These are phyloP conservation scores for Rhododendron williamsianum DNA, from an alignment of 148 eudicot species.

Conservation along the genomic window DNA sequence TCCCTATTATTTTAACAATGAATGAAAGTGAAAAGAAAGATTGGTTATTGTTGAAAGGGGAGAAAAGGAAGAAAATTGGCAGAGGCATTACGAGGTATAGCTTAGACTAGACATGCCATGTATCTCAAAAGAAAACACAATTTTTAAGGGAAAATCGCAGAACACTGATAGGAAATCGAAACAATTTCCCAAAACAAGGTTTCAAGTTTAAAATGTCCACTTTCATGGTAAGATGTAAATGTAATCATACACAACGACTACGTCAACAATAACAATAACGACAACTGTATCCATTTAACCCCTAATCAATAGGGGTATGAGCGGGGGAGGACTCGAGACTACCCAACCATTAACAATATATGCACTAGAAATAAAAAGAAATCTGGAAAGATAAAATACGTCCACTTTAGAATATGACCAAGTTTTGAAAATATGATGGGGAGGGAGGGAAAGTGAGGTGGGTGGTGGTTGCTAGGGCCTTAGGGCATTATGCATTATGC, in stretches of 20 bases:
- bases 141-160: neutral
- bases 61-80: neutral
- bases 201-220: neutral
- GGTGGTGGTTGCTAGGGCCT: neutral
- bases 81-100: neutral
- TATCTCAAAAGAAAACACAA: neutral
- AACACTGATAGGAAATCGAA: neutral
- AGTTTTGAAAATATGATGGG: neutral
- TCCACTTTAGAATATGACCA: neutral
- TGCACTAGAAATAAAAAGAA: neutral
- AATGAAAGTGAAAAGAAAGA: neutral
- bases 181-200: neutral
- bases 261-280: neutral
- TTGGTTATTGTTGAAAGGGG: neutral
- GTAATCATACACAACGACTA: neutral
- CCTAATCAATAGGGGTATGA: neutral
- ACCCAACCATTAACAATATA: neutral
- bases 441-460: neutral
- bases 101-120: neutral
- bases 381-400: neutral
- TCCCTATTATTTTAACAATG: neutral
- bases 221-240: neutral
- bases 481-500: neutral
- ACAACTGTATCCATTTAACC: neutral
- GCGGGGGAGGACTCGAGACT: neutral